phyloP scores from a whole-genome alignment of 495 filamentous ascomycete genomes.

The Aspergillus kassunensis region DNA sequence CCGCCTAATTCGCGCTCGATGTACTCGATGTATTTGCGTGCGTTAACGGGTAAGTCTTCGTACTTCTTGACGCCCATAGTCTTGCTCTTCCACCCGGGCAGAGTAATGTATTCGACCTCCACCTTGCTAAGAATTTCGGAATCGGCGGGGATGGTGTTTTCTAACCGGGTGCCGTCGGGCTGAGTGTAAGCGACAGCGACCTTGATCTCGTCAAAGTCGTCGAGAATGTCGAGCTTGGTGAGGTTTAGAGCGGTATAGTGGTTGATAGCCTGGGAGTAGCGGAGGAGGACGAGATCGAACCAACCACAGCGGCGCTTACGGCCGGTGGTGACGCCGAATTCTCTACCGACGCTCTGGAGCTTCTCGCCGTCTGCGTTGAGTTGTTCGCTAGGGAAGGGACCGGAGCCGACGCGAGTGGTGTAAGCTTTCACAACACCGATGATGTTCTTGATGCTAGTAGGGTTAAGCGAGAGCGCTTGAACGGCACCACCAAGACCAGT shows the following conservation, averaged over 20 bases:
- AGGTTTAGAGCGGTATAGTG: constrained; percentile 77
- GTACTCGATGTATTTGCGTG: constrained; percentile 70
- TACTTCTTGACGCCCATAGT: constrained; percentile 60
- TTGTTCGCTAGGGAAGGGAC: constrained; percentile 83
- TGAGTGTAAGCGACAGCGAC: constrained; percentile 68
- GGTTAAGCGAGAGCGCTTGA: constrained; percentile 58
- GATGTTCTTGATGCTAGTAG: constrained; percentile 50
- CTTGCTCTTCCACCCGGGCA: constrained; percentile 73
- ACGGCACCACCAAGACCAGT: constrained; percentile 74
- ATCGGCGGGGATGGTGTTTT: constrained; percentile 65
- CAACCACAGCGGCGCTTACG: constrained; percentile 81
- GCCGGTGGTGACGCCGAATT: constrained; percentile 82
- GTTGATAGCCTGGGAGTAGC: constrained; percentile 68
- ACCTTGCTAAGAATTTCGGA: constrained; percentile 57
- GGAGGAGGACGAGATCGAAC: constrained; percentile 84
- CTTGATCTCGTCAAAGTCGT: constrained; percentile 76
- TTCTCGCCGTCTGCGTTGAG: constrained; percentile 60
- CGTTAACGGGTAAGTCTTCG: constrained; percentile 69
- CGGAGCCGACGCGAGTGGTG: constrained; percentile 71
- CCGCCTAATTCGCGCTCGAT: constrained; percentile 69
- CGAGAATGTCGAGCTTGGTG: constrained; percentile 86
- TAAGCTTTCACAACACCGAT: constrained; percentile 87
- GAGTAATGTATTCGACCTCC: constrained; percentile 62
- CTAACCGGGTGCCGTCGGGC: constrained; percentile 47
- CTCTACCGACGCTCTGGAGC: constrained; percentile 58